Evolutionary conservation across 495 filamentous ascomycete species (phyloP).

Genomic region (Aspergillus biplanus): DNA sequence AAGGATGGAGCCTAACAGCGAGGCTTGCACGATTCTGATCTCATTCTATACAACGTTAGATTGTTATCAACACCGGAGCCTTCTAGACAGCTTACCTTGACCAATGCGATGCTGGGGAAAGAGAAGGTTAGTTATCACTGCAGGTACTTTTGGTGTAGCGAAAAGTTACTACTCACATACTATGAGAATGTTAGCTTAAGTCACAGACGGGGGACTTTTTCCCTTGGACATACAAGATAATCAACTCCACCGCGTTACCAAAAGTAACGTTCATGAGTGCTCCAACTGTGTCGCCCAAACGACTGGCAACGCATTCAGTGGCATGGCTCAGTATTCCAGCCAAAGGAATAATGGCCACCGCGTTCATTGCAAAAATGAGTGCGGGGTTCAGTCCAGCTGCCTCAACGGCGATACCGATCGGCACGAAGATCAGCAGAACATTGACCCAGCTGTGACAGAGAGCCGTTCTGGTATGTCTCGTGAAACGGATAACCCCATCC

Average conservation of each 20-base stretch:
- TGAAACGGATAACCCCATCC: slow-evolving; percentile 41
- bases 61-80: background rate
- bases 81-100: slow-evolving; percentile 22
- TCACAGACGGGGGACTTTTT: background rate
- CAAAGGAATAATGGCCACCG: slow-evolving; percentile 80
- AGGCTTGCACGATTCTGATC: slow-evolving; percentile 88
- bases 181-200: slow-evolving; percentile 15
- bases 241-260: slow-evolving; percentile 87
- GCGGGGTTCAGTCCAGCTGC: slow-evolving; percentile 52
- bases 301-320: slow-evolving; percentile 78
- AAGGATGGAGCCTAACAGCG: slow-evolving; percentile 83
- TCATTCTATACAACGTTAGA: slow-evolving; percentile 61
- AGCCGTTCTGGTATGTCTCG: slow-evolving; percentile 42
- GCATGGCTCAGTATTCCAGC: slow-evolving; percentile 79
- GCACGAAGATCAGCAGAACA: slow-evolving; percentile 77
- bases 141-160: background rate
- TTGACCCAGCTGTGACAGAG: slow-evolving; percentile 73
- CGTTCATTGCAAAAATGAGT: slow-evolving; percentile 77
- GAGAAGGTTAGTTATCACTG: background rate
- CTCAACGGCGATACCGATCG: slow-evolving; percentile 71
- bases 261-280: slow-evolving; percentile 87
- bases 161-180: slow-evolving; percentile 23
- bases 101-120: slow-evolving; percentile 34
- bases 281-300: slow-evolving; percentile 78
- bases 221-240: slow-evolving; percentile 65